These are phyloP conservation scores for Miscanthus sacchariflorus DNA, from an alignment of 202 grass and related monocot species.

Conservation along the genomic window DNA sequence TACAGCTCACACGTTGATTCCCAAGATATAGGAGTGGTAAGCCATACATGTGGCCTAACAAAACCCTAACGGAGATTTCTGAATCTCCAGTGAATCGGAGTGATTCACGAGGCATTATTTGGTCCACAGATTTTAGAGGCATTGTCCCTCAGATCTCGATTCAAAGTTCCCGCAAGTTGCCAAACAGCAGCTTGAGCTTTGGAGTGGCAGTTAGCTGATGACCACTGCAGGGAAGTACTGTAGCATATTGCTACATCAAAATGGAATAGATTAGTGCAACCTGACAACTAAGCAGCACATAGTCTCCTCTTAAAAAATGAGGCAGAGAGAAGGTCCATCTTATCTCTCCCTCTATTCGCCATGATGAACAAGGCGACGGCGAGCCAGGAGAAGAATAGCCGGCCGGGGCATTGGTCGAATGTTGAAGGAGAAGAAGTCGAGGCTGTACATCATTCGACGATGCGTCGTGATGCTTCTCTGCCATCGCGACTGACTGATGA, in stretches of 20 bases:
- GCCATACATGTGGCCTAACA: background rate
- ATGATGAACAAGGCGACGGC: slow-evolving; percentile 40
- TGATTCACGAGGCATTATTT: slow-evolving; percentile 34
- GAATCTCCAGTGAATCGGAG: slow-evolving; percentile 42
- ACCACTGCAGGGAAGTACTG: background rate
- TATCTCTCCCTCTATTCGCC: background rate
- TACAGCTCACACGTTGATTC: slow-evolving; percentile 21
- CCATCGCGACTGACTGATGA: slow-evolving; percentile 47
- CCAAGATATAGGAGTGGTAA: slow-evolving; percentile 26
- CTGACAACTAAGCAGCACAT: slow-evolving; percentile 14
- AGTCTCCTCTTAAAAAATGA: background rate
- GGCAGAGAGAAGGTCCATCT: background rate
- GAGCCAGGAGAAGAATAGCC: slow-evolving; percentile 42
- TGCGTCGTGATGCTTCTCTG: slow-evolving; percentile 66
- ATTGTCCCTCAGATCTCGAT: slow-evolving; percentile 22
- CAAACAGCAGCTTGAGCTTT: slow-evolving; percentile 38
- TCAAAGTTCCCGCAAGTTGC: slow-evolving; percentile 14
- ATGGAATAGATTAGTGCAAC: slow-evolving; percentile 13
- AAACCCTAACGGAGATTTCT: slow-evolving; percentile 6
- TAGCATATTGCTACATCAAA: background rate
- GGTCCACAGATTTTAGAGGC: slow-evolving; percentile 23
- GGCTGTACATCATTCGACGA: slow-evolving; percentile 63
- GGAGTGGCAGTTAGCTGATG: slow-evolving; percentile 28
- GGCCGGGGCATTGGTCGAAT: slow-evolving; percentile 42
- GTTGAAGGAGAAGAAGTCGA: slow-evolving; percentile 59